Conservation (phyloP, 1,284 basidiomycete species). For the Ganoderma sinense region DNA sequence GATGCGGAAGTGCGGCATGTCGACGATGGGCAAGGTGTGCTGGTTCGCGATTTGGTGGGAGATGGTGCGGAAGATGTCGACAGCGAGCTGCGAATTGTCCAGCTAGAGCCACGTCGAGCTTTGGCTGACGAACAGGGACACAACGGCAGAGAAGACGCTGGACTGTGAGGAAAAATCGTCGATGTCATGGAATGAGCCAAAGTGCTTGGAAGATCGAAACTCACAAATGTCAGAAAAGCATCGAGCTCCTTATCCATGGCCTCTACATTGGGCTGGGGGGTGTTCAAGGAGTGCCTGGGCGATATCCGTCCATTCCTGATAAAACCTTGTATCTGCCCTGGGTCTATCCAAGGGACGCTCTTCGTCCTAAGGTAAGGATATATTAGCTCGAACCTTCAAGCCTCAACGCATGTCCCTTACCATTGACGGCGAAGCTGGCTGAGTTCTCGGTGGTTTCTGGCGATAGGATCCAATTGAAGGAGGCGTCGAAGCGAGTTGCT, state of each 20-base stretch:
- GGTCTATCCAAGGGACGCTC: too few species aligned
- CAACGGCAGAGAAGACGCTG: constrained; percentile 17
- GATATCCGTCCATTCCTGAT: not conserved
- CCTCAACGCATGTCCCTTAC: too few species aligned
- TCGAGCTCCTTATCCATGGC: not conserved
- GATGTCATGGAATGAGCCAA: not conserved
- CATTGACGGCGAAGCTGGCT: too few species aligned
- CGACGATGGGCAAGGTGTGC: not conserved
- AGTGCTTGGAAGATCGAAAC: not conserved
- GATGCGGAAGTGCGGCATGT: constrained; percentile 5
- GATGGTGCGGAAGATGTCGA: constrained; percentile 9
- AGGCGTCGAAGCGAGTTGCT: too few species aligned
- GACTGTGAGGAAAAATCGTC: constrained; percentile 8
- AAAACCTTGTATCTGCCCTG: not conserved
- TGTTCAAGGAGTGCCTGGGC: not conserved
- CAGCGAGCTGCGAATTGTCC: not conserved
- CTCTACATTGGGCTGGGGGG: not conserved
- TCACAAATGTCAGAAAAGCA: not conserved
- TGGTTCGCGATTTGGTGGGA: constrained; percentile 12
- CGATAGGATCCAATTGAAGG: too few species aligned
- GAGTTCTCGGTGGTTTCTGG: too few species aligned
- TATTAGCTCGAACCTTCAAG: too few species aligned
- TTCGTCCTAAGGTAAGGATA: too few species aligned
- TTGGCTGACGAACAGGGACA: constrained; percentile 17
- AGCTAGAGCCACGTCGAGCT: constrained; percentile 2